A percentile compares a stretch with the other conserved stretches of the same genome.
These are phyloP conservation scores for Acanthamoeba healyi DNA, from an alignment of 208 protist species.

Conservation along the genomic window DNA sequence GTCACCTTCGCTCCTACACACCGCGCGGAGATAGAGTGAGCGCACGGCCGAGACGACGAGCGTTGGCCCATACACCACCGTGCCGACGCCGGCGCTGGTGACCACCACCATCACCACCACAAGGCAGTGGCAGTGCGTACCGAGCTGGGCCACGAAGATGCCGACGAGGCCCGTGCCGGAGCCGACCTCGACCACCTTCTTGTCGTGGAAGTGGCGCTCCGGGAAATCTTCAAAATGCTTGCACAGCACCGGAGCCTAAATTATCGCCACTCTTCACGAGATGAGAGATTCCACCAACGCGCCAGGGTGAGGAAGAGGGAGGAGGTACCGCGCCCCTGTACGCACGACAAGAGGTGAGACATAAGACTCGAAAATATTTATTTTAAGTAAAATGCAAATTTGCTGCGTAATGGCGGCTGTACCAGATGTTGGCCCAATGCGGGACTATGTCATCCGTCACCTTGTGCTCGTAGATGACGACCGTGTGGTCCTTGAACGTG, in stretches of 20 bases:
- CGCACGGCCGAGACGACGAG: not conserved
- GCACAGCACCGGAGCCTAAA: conserved; percentile 38
- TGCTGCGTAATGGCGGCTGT: not conserved
- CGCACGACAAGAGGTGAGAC: not conserved
- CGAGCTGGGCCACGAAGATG: conserved; percentile 6
- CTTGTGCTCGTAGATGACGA: conserved; percentile 23
- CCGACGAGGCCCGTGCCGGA: conserved; percentile 15
- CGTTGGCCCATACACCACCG: not conserved
- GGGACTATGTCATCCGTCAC: conserved; percentile 36
- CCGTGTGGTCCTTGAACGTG: not conserved
- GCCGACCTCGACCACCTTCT: conserved; percentile 23
- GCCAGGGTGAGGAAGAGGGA: too few species aligned
- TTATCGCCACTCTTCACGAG: not conserved
- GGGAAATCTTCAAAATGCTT: conserved; percentile 31
- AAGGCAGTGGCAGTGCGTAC: not conserved
- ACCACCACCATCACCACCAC: too few species aligned
- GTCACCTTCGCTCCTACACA: conserved; percentile 57
- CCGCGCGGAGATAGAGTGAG: too few species aligned
- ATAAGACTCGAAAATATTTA: not conserved
- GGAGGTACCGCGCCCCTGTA: conserved; percentile 44
- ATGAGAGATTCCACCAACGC: too few species aligned
- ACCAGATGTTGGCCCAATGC: conserved; percentile 58
- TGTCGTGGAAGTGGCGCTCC: not conserved
- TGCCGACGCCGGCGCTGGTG: too few species aligned
- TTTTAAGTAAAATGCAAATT: not conserved